Evolutionary conservation across 768 basidiomycete species (phyloP).

Genomic region (Coprinellus micaceus): DNA sequence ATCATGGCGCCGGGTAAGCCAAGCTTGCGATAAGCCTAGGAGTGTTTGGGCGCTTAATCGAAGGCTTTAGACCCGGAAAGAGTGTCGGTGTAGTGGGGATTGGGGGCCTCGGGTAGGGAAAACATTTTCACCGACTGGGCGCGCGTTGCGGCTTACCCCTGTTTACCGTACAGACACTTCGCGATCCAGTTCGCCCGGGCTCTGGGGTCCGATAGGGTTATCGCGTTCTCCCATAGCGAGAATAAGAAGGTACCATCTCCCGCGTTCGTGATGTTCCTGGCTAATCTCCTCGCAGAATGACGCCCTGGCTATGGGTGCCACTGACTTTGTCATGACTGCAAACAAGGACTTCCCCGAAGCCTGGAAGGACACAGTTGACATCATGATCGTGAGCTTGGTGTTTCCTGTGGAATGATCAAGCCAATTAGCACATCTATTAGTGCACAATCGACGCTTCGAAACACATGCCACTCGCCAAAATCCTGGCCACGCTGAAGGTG

Average conservation of each 20-base stretch:
- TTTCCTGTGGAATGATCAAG: no score
- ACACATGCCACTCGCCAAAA: conserved; percentile 28
- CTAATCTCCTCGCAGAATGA: conserved; percentile 34
- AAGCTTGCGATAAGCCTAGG: no score
- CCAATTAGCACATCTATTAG: no score
- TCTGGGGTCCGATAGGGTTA: conserved; percentile 51
- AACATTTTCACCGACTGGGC: neutral
- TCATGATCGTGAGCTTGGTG: conserved; percentile 39
- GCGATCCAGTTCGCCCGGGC: conserved; percentile 39
- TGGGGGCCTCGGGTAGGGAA: conserved; percentile 49
- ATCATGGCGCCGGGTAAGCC: conserved; percentile 43
- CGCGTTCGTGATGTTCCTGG: neutral
- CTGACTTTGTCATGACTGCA: conserved; percentile 45
- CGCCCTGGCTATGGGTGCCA: conserved; percentile 55
- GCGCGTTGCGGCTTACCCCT: neutral
- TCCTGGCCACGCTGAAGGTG: conserved; percentile 44
- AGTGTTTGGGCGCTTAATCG: no score
- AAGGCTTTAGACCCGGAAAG: conserved; percentile 59
- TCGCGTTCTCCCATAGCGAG: conserved; percentile 53
- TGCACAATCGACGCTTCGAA: conserved; percentile 27
- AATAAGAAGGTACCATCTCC: conserved; percentile 37
- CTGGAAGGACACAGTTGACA: conserved; percentile 39
- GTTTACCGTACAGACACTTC: conserved; percentile 22
- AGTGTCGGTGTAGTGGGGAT: conserved; percentile 65
- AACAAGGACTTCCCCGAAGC: conserved; percentile 38